A percentile compares a stretch with the other conserved stretches of the same genome.
Conservation (phyloP, 192 early-diverging fungal genomes). For the Podila clonocystis region DNA sequence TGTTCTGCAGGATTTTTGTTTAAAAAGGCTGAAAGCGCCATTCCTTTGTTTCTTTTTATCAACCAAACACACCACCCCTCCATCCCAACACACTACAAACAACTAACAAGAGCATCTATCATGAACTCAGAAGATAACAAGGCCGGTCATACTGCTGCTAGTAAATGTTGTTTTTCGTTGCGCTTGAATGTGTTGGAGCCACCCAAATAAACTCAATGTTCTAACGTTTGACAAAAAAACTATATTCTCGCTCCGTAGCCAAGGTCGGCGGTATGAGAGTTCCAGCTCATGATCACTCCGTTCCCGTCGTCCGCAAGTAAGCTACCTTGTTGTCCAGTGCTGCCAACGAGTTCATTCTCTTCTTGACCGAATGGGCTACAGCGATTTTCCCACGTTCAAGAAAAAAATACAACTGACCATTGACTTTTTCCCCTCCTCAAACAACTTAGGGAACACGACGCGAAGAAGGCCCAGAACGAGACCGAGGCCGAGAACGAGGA, state of each 20-base stretch:
- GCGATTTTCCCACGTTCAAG: background rate
- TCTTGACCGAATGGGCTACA: background rate
- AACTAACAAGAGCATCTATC: background rate
- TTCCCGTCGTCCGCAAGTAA: constrained; percentile 52
- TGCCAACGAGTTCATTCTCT: background rate
- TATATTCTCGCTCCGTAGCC: constrained; percentile 5
- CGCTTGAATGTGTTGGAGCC: background rate
- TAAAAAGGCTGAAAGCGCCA: background rate
- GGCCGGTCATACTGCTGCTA: constrained; percentile 28
- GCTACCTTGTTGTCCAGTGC: background rate
- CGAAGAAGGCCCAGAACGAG: constrained; percentile 19
- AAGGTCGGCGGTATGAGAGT: constrained; percentile 48
- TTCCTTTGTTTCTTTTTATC: background rate
- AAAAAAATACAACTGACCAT: background rate
- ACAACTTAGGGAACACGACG: constrained; percentile 23
- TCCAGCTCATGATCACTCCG: constrained; percentile 28
- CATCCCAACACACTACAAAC: background rate
- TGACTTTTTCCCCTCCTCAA: background rate
- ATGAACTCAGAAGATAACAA: constrained; percentile 48
- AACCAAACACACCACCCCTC: background rate
- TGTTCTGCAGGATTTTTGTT: background rate
- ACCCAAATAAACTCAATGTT: too few relatives aligned
- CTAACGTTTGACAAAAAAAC: background rate
- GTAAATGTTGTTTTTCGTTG: constrained; percentile 7
- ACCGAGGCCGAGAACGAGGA: constrained; percentile 15